Conservation (phyloP, 208 protist genomes). For the Naegleria lovaniensis region DNA sequence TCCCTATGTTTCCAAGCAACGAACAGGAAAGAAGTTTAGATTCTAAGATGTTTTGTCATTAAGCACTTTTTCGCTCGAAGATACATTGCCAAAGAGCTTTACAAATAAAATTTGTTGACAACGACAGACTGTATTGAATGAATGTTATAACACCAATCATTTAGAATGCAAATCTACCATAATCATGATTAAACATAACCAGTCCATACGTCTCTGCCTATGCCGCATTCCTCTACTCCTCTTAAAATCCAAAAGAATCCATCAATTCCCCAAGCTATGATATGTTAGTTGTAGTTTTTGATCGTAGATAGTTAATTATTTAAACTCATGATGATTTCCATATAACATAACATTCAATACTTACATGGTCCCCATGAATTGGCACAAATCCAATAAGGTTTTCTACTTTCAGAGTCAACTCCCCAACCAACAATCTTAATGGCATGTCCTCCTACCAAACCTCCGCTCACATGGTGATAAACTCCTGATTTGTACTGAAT, state of each 20-base stretch:
- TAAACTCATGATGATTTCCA: too few relatives aligned
- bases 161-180: too few relatives aligned
- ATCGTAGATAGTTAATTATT: too few relatives aligned
- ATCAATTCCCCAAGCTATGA: not conserved
- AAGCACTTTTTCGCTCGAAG: too few relatives aligned
- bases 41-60: too few relatives aligned
- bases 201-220: not conserved
- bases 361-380: conserved; percentile 79
- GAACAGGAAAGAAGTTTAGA: not conserved
- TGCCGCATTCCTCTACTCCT: not conserved
- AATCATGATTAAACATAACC: too few relatives aligned
- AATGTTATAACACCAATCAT: too few relatives aligned
- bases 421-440: conserved; percentile 85
- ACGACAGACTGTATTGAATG: too few relatives aligned
- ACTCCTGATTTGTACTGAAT: conserved; percentile 82
- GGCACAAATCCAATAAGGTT: conserved; percentile 75
- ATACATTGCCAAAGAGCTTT: too few relatives aligned
- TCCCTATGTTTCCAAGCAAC: not conserved
- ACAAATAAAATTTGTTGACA: too few relatives aligned
- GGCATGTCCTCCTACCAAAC: conserved; percentile 56
- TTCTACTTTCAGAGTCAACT: conserved; percentile 44
- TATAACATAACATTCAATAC: too few relatives aligned
- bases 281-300: too few relatives aligned
- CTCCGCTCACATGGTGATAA: conserved; percentile 66
- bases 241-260: not conserved